Evolutionary conservation across 345 rosid genomes (phyloP), one percentile per base, ranked within the genome.

Genomic region (Luvunga scandens): DNA sequence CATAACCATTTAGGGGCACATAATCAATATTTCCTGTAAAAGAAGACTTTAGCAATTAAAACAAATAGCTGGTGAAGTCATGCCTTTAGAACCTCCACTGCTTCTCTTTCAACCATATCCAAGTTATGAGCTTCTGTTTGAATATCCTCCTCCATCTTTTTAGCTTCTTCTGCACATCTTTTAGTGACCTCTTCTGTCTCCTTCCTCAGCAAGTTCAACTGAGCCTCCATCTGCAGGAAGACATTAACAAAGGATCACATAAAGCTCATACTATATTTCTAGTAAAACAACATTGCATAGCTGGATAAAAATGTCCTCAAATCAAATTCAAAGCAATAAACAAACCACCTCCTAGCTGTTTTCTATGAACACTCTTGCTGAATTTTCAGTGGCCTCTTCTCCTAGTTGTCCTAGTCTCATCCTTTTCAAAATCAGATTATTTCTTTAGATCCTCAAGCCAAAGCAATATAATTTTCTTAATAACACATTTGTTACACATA

Each of bases 41-140:
- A 10, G 30, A 36, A 42, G 55, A 71, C 62, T 13, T 65, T 24
- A 27, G 34, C 62, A 13, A 39, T 24, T 28, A 69, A 74, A 48
- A 67, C 25, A 66, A 72, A 76, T 8, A 60, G 53, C 38, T 28
- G 9, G 76, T n/a, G 25, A 82, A 42, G 9, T 5, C 77, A 73
- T 82, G 89, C 94, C 92, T 84, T 88, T 69, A 88, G 60, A 80
- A 90, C 80, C 80, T 88, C 98, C 5, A 88, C 85, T 33, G 95
- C 98, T 87, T 92, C 95, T 83, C 80, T 90, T 89, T 94, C 95
- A 56, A 90, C 80, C 42, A 78, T 75, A 64, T 84, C 88, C 77
- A 95, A 78, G 70, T 84, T 85, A 61, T 81, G 75, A 42, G 84
- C 83, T 76, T 95, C 98, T 1, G 18, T 69, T 69, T 88, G 85